Evolutionary conservation across 2,329 filamentous ascomycete genomes (phyloP), one percentile per base, ranked within the genome.

Genomic region (Hirsutella minnesotensis): DNA sequence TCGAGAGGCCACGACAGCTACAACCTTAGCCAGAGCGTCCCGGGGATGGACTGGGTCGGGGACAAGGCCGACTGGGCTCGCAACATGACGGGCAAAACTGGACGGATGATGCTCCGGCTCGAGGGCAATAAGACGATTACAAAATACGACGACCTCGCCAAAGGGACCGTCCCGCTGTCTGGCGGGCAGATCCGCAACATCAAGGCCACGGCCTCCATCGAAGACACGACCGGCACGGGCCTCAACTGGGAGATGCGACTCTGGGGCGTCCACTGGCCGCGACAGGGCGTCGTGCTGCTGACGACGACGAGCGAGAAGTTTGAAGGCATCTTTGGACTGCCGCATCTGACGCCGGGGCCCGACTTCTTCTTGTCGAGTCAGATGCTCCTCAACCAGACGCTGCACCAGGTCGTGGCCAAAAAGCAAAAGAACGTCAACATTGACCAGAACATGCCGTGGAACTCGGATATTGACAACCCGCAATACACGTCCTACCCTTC

Each of bases 241-340:
- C 81, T 81, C 55, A 84, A 78, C 51, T 89, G 84, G 79, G 82
- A 89, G 51, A 79, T 94, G 64, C 73, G 77, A 41, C 65, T 95
- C 40, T 81, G 87, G 61, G 92, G 92, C 3, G 74, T 94, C 4
- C 90, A 96, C 65, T 94, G 88, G 70, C 80, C 83, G 31, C 73
- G 75, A n/a, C 77, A 83, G 48, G 92, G 92, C 2, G 76, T 79
- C 13, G 77, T 92, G 40, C 67, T 96, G 30, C 67, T 96, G 57
- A 86, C 83, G 2, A 95, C 90, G 1, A 90, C 88, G 39, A 95
- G 88, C 60, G 85, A 95, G 56, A 95, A 94, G 66, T 92, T 92
- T 55, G 79, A 83, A n/a, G 89, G 92, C 36, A 81, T 96, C 44
- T 94, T 94, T 59, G 84, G 81, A 3, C 67, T 96, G 38, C 89